Evolutionary conservation across 352 stramenopile species (phyloP), one percentile per base, ranked within the genome.

Genomic region (Pythium myriotylum): DNA sequence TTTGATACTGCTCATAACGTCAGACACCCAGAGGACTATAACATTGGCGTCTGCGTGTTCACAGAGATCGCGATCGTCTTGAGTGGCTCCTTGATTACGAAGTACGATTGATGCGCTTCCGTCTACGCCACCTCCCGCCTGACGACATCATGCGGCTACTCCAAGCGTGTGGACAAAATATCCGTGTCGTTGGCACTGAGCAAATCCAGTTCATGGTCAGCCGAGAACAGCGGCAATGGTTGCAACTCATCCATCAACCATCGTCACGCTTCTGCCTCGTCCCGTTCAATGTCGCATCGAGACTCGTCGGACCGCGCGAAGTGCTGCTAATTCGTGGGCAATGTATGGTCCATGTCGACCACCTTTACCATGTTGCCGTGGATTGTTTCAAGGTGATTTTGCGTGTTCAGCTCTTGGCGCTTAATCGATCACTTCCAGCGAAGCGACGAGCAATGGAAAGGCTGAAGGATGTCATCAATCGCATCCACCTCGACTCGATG

Each of bases 1-100:
- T 9, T 59, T 23, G 16, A 26, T 26, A 9, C 51, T 17, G 29
- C 29, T 35, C n/a, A n/a, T n/a, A n/a, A n/a, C n/a, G n/a, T n/a
- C n/a, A n/a, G n/a, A n/a, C n/a, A n/a, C n/a, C n/a, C n/a, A n/a
- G n/a, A n/a, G n/a, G n/a, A n/a, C n/a, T n/a, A n/a, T n/a, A n/a
- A n/a, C n/a, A 35, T 10, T 35, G 29, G 10, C 29, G 20, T 22
- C n/a, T 22, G 23, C 4, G 10, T 19, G 12, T 14, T 16, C 53
- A 20, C 51, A 84, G 79, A 69, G 60, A 73, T 60, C 56, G 50
- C 1, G 70, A 66, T 26, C 57, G 62, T 9, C 77, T 71, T 68
- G 67, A 84, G 39, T 91, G 80, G 86, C 43, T 92, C 9, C 53
- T 91, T 16, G 59, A 75, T 35, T 60, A 65, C 10, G 86, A 94